Evolutionary conservation across 306 rosid species (phyloP).

Genomic region (Erythrophleum fordii): DNA sequence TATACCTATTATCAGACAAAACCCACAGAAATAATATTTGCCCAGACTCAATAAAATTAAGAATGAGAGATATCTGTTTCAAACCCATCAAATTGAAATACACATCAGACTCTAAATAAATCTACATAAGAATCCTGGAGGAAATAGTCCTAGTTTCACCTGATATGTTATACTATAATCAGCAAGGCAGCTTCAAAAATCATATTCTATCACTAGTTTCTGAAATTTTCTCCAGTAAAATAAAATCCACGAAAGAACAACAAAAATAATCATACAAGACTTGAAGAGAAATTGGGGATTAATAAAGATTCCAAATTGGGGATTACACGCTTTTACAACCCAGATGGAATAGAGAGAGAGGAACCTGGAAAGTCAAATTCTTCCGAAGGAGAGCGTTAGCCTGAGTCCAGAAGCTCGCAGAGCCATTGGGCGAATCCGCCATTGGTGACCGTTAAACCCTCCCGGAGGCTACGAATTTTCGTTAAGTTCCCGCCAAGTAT

Average conservation of each 20-base stretch:
- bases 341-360: not conserved
- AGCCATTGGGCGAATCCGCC: conserved; percentile 44
- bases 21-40: not conserved
- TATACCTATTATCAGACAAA: not conserved
- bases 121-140: not conserved
- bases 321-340: not conserved
- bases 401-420: conserved; percentile 81
- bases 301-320: not conserved
- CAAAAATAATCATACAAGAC: not conserved
- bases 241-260: too few species aligned
- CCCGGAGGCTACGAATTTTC: not conserved
- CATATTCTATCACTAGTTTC: too few species aligned
- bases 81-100: conserved; percentile 11
- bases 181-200: not conserved
- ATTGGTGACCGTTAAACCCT: not conserved
- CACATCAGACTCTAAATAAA: not conserved
- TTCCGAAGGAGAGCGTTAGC: conserved; percentile 90
- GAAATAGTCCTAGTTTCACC: not conserved
- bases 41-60: not conserved
- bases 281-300: not conserved
- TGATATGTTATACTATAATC: not conserved
- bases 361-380: conserved; percentile 82
- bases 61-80: not conserved
- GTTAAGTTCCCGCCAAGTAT: conserved; percentile 6
- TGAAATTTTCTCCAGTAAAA: too few species aligned